Conservation (phyloP, 305 asterid genomes). For the Salvia sclarea region DNA sequence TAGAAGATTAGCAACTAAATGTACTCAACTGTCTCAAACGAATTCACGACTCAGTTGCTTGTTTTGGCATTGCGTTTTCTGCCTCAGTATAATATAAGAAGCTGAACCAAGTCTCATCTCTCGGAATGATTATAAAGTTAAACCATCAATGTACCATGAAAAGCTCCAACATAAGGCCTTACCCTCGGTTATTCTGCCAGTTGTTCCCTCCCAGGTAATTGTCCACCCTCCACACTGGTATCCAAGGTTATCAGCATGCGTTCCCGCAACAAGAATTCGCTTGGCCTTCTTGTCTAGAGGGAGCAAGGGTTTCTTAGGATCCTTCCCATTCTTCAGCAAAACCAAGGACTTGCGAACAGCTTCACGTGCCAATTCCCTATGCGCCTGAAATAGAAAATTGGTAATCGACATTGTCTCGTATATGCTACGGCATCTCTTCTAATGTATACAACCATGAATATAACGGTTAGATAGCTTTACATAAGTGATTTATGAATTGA, state of each 20-base stretch:
- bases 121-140: not conserved
- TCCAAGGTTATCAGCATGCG: conserved; percentile 89
- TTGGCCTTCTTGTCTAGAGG: conserved; percentile 70
- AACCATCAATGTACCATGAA: not conserved
- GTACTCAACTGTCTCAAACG: not conserved
- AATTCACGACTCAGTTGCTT: not conserved
- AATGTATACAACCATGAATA: not conserved
- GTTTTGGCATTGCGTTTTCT: not conserved
- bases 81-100: not conserved
- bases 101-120: not conserved
- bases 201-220: conserved; percentile 79
- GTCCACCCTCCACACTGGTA: conserved; percentile 99
- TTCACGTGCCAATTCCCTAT: conserved; percentile 84
- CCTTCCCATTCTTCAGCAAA: conserved; percentile 87
- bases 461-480: not conserved
- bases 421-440: not conserved
- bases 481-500: not conserved
- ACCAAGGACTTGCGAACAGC: conserved; percentile 94
- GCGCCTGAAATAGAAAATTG: conserved; percentile 47
- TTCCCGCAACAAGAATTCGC: conserved; percentile 77
- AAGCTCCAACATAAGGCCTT: conserved; percentile 26
- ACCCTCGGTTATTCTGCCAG: conserved; percentile 89
- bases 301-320: conserved; percentile 61
- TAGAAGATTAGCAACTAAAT: not conserved
- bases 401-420: conserved; percentile 10